phyloP scores from a whole-genome alignment of 1,284 basidiomycete genomes.

The Golubevia sp. region DNA sequence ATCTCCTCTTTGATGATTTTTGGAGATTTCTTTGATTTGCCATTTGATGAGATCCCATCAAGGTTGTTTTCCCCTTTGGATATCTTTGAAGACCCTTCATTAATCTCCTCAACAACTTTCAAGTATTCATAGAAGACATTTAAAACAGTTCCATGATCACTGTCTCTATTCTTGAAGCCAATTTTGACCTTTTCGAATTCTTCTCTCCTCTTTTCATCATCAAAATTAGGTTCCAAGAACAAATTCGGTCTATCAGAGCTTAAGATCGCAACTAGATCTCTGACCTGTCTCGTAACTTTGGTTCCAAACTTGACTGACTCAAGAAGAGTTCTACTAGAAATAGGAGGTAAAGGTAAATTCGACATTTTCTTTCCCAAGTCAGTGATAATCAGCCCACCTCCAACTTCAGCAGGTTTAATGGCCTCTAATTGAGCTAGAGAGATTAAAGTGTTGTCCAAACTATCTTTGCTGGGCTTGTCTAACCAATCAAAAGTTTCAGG shows the following conservation, averaged over 20 bases:
- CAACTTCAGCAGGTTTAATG: slow-evolving; percentile 14
- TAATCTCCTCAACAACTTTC: slow-evolving; percentile 13
- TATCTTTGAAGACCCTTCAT: background rate
- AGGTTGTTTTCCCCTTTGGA: background rate
- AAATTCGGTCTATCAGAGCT: slow-evolving; percentile 4
- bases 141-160: slow-evolving; percentile 53
- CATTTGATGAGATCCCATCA: background rate
- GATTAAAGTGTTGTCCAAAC: slow-evolving; percentile 38
- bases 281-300: slow-evolving; percentile 29
- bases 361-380: slow-evolving; percentile 44
- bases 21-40: background rate
- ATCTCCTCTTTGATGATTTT: slow-evolving; percentile 20
- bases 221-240: slow-evolving; percentile 4
- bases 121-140: slow-evolving; percentile 49
- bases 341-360: slow-evolving; percentile 44
- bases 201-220: slow-evolving; percentile 36
- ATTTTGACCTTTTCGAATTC: slow-evolving; percentile 36
- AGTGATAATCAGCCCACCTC: slow-evolving; percentile 25
- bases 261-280: slow-evolving; percentile 55
- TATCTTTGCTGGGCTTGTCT: slow-evolving; percentile 30
- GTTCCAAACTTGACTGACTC: slow-evolving; percentile 39
- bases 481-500: slow-evolving; percentile 54
- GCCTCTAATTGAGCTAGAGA: slow-evolving; percentile 51
- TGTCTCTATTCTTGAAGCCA: slow-evolving; percentile 32
- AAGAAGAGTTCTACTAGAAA: slow-evolving; percentile 42